Base-by-base conservation (phyloP, 2,329 filamentous ascomycete genomes). In the Clonostachys rosea region DNA sequence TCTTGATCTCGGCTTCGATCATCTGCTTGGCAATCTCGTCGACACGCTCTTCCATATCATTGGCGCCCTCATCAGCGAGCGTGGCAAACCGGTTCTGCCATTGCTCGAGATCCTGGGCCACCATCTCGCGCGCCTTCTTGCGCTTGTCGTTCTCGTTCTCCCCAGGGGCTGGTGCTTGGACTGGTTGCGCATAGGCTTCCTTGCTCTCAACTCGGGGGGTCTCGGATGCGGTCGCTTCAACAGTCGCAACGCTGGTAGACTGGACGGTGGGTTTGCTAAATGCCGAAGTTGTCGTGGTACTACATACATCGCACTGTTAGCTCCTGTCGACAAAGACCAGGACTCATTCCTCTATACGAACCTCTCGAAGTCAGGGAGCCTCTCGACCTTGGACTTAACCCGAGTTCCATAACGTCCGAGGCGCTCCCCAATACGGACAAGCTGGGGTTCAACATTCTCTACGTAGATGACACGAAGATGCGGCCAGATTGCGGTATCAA, bases 391-490 rank as follows among this genome's bases (percentile, higher is more conserved):
- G 17, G 47, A 36, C 41, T 39, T 66, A 6, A 58, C 56, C 50
- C 65, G 65, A 43, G 67, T 68, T 42, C 69, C 84, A 66, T 91
- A 89, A 43, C 87, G 77, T 39, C 91, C 91, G 11, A 99, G 78
- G 42, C 91, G 84, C 69, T 96, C 87, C 12, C 89, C 89, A 58
- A 99, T 97, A 58, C 91, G 89, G 48, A 92, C 81, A 13, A 99
- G 77, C 66, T 99, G 95, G 13, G 95, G 95, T 69, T 97, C 91
- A 5, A 99, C 91, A 57, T 95, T 96, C 60, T 96, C 85, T 11
- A 85, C 81, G 60, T 97, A 97, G 6, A 96, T 70, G 13, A 87
- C 77, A 24, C 87, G 83, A 11, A 96, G 52, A 53, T 87, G 85
- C 3, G 92, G 92, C 86, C 89, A 94, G 14, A 97, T 72, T 3